Base-by-base conservation (phyloP, 768 basidiomycete species). In the Sistotremastrum niveocremeum region DNA sequence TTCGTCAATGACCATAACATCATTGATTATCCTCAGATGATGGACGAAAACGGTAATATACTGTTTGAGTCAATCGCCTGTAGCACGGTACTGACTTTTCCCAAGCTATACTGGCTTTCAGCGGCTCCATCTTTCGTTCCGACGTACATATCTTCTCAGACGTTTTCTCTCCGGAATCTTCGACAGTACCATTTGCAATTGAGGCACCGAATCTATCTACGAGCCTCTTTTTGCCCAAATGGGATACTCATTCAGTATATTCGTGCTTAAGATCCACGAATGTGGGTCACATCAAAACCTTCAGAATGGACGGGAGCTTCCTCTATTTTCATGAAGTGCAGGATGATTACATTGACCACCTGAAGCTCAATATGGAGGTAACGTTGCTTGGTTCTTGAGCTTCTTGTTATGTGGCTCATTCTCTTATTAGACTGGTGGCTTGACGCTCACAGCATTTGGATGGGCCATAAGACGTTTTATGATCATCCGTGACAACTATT, bases 1-100 rank as follows among this genome's bases (percentile, higher is more conserved):
- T 93, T 87, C 57, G 77, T 86, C 44, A 98, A 98, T 57, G 94
- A 98, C 61, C 89, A 90, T 57, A 98, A 98, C 57, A 88, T 98
- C 57, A 85, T 98, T 42, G 89, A 95, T 65, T 85, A 84, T 50
- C 89, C 91, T 3, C 64, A 81, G 34, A 66, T 79, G 47, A 66
- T 64, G 46, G 83, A 89, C n/a, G 84, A 89, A 54, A 97, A 98
- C 59, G 80, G 90, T 90, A 55, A 46, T 62, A 51, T 35, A 11
- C 37, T 30, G 8, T 34, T 40, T 40, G 28, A n/a, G 4, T 11
- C 29, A 42, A 20, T 42, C 33, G n/a, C 41, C 43, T 40, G 34
- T n/a, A 6, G 34, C 39, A n/a, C 31, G 12, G 11, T 20, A 35
- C 10, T 12, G 6, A 45, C 8, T 36, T 42, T 30, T 29, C 11